Evolutionary conservation across 192 early-diverging fungal genomes (phyloP).

Genomic region (Entophlyctis luteolus): DNA sequence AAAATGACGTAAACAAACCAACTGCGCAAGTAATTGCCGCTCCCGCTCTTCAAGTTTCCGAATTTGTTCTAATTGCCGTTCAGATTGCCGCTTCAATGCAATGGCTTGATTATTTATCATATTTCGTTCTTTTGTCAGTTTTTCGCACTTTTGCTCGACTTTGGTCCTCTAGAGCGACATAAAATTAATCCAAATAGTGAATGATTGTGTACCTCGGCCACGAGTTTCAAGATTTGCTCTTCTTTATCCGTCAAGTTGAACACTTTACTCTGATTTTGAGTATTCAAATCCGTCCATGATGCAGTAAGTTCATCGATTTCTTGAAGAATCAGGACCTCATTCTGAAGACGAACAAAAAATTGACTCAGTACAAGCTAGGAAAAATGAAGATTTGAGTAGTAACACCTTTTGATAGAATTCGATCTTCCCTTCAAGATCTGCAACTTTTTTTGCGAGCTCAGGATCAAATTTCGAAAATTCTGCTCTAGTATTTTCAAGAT

Average conservation of each 20-base stretch:
- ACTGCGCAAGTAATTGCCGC: slow-evolving; percentile 60
- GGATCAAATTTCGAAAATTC: slow-evolving; percentile 8
- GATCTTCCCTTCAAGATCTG: slow-evolving; percentile 50
- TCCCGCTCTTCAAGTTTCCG: slow-evolving; percentile 76
- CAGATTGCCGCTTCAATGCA: slow-evolving; percentile 68
- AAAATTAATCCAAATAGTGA: not conserved
- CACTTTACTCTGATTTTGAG: slow-evolving; percentile 76
- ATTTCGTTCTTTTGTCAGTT: slow-evolving; percentile 67
- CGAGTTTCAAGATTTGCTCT: slow-evolving; percentile 69
- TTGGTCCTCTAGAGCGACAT: slow-evolving; percentile 58
- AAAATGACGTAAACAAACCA: slow-evolving; percentile 46
- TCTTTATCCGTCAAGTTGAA: slow-evolving; percentile 73
- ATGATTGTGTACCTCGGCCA: slow-evolving; percentile 57
- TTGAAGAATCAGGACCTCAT: slow-evolving; percentile 50
- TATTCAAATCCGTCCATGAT: slow-evolving; percentile 76
- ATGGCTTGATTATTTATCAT: slow-evolving; percentile 60
- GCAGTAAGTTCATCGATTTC: slow-evolving; percentile 66
- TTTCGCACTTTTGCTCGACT: slow-evolving; percentile 77
- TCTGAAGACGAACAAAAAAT: slow-evolving; percentile 26
- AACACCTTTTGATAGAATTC: slow-evolving; percentile 55
- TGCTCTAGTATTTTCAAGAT: slow-evolving; percentile 14
- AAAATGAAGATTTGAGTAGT: slow-evolving; percentile 14
- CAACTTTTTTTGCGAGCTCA: slow-evolving; percentile 41
- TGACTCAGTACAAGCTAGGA: not conserved
- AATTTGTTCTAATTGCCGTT: slow-evolving; percentile 83